phyloP scores from a whole-genome alignment of 106 monocot genomes.

The Hemerocallis citrina region DNA sequence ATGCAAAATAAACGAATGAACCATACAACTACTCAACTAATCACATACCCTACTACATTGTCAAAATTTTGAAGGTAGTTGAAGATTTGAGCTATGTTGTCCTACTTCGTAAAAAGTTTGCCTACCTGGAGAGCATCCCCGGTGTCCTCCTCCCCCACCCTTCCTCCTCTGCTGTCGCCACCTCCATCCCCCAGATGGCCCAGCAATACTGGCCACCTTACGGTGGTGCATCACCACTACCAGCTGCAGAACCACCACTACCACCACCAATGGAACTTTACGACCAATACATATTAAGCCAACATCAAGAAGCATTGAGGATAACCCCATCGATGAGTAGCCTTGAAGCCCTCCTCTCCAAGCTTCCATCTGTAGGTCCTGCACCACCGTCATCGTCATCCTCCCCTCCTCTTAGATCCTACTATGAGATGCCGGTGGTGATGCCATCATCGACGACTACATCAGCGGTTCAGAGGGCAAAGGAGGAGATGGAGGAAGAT shows the following conservation, averaged over 20 bases:
- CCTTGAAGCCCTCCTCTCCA: constrained; percentile 88
- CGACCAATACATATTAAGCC: constrained; percentile 13
- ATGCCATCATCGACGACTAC: background rate
- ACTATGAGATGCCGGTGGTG: constrained; percentile 23
- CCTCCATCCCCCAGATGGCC: constrained; percentile 6
- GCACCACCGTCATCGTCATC: background rate
- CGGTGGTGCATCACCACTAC: background rate
- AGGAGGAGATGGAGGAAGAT: constrained; percentile 35
- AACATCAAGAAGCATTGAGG: constrained; percentile 17
- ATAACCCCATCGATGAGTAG: constrained; percentile 93
- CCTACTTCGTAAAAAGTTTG: constrained; percentile 76
- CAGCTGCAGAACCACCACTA: background rate
- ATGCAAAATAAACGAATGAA: no score
- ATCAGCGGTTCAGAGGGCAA: constrained; percentile 1
- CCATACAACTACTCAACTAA: no score
- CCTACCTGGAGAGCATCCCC: constrained; percentile 93
- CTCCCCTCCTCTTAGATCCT: constrained; percentile 5
- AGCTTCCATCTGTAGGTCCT: constrained; percentile 71
- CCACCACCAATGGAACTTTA: constrained; percentile 33
- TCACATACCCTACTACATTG: no score
- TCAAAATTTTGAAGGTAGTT: constrained; percentile 49
- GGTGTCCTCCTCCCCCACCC: constrained; percentile 95
- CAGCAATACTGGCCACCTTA: constrained; percentile 14
- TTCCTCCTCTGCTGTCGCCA: constrained; percentile 48
- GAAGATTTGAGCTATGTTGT: constrained; percentile 84